Percentiles rank a stretch among this genome's conserved stretches.
These are phyloP conservation scores for Salvia rosmarinus DNA, from an alignment of 257 asterid genomes.

Conservation along the genomic window DNA sequence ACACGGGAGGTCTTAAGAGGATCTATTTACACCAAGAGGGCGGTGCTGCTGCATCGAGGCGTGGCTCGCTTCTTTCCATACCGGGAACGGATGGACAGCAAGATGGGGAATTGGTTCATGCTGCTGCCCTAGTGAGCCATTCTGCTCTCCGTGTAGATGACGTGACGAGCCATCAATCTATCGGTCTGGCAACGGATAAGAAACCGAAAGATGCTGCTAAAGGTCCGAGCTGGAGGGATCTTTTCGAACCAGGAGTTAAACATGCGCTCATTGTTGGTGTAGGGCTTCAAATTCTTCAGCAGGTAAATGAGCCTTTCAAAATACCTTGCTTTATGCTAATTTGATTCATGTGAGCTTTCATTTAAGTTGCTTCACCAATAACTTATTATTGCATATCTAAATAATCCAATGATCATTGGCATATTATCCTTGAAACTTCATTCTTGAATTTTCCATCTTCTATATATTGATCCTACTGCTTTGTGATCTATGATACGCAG, in stretches of 20 bases:
- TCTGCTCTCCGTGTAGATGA: slow-evolving; percentile 73
- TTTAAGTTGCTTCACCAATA: no score
- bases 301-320: slow-evolving; percentile 51
- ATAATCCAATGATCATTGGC: neutral
- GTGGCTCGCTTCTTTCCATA: slow-evolving; percentile 72
- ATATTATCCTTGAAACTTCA: neutral
- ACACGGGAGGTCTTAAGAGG: slow-evolving; percentile 68
- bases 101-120: slow-evolving; percentile 70
- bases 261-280: slow-evolving; percentile 92
- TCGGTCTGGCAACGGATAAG: slow-evolving; percentile 56
- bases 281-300: slow-evolving; percentile 94
- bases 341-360: neutral
- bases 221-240: slow-evolving; percentile 76
- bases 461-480: neutral
- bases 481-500: slow-evolving; percentile 43
- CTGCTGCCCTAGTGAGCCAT: slow-evolving; percentile 90
- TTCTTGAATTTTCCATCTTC: neutral
- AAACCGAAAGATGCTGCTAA: slow-evolving; percentile 44
- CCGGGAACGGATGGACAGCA: slow-evolving; percentile 55
- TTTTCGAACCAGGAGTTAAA: slow-evolving; percentile 90
- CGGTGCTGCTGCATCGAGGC: slow-evolving; percentile 59
- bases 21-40: slow-evolving; percentile 85
- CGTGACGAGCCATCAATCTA: slow-evolving; percentile 47
- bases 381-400: neutral
- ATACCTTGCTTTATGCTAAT: neutral